Conservation (phyloP, 2,329 filamentous ascomycete species). For the Hymenoscyphus infarciens region DNA sequence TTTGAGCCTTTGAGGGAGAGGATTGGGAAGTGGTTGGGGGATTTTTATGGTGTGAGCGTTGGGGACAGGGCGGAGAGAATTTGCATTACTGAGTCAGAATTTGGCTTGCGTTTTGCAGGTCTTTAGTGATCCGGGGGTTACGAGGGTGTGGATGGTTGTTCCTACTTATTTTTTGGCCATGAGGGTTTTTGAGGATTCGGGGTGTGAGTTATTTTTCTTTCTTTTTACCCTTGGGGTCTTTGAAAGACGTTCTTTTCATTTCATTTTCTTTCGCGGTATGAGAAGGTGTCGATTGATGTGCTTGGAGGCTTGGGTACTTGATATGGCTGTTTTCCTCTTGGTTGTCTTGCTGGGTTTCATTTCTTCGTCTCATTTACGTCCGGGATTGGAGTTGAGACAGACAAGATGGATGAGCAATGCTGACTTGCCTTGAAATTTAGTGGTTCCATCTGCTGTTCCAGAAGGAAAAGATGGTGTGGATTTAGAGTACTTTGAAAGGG, state of each 20-base stretch:
- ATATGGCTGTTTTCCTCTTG: background rate
- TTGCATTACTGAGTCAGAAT: conserved; percentile 79
- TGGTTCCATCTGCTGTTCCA: conserved; percentile 66
- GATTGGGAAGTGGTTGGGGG: conserved; percentile 68
- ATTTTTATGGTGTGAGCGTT: conserved; percentile 42
- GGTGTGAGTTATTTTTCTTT: conserved; percentile 40
- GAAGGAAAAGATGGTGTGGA: conserved; percentile 79
- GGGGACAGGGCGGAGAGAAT: conserved; percentile 70
- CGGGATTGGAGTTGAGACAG: too few relatives aligned
- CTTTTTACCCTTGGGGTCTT: background rate
- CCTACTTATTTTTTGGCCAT: conserved; percentile 84
- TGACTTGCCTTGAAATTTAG: background rate
- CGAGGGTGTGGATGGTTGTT: conserved; percentile 75
- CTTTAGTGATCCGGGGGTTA: conserved; percentile 75
- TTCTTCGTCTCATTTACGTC: too few relatives aligned
- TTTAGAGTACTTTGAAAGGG: conserved; percentile 52
- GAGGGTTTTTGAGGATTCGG: conserved; percentile 78
- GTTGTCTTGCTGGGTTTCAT: too few relatives aligned
- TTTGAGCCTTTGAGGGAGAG: conserved; percentile 65
- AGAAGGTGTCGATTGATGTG: background rate
- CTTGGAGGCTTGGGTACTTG: background rate
- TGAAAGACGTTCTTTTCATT: too few relatives aligned
- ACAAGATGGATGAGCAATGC: background rate
- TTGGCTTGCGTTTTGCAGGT: conserved; percentile 73
- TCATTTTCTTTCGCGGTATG: too few relatives aligned